Evolutionary conservation across 495 filamentous ascomycete genomes (phyloP).

Genomic region (Rusavskia elegans): DNA sequence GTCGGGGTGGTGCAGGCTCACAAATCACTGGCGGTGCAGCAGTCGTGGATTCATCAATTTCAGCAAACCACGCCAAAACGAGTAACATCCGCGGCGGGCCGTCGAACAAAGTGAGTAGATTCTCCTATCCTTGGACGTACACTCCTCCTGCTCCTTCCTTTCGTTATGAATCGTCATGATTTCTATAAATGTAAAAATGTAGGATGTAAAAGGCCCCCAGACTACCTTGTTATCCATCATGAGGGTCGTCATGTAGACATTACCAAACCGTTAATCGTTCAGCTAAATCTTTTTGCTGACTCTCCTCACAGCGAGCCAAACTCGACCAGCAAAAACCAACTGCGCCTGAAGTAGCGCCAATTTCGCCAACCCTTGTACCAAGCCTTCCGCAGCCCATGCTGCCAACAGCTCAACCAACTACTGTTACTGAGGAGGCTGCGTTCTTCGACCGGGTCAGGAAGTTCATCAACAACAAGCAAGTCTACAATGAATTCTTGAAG

Average conservation of each 20-base stretch:
- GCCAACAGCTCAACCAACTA: conserved; percentile 44
- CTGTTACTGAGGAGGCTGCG: conserved; percentile 61
- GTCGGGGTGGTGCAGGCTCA: conserved; percentile 29
- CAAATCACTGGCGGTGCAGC: conserved; percentile 14
- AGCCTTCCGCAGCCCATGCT: conserved; percentile 71
- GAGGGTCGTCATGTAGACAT: too few species aligned
- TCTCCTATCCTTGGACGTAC: background rate
- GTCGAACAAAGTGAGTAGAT: conserved; percentile 30
- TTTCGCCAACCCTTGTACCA: conserved; percentile 77
- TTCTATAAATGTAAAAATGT: background rate
- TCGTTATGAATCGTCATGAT: background rate
- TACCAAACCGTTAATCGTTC: background rate
- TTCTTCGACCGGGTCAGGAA: conserved; percentile 98
- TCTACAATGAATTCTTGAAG: conserved; percentile 88
- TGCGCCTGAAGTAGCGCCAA: conserved; percentile 46
- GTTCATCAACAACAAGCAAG: conserved; percentile 78
- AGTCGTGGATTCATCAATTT: conserved; percentile 2
- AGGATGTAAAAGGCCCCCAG: too few species aligned
- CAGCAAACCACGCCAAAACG: background rate
- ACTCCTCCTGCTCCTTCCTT: background rate
- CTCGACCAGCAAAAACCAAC: conserved; percentile 44
- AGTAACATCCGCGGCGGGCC: background rate
- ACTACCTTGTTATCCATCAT: too few species aligned
- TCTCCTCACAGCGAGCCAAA: conserved; percentile 40
- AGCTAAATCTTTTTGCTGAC: background rate